Conservation (phyloP, 2,329 filamentous ascomycete species). For the Colletotrichum salicis region DNA sequence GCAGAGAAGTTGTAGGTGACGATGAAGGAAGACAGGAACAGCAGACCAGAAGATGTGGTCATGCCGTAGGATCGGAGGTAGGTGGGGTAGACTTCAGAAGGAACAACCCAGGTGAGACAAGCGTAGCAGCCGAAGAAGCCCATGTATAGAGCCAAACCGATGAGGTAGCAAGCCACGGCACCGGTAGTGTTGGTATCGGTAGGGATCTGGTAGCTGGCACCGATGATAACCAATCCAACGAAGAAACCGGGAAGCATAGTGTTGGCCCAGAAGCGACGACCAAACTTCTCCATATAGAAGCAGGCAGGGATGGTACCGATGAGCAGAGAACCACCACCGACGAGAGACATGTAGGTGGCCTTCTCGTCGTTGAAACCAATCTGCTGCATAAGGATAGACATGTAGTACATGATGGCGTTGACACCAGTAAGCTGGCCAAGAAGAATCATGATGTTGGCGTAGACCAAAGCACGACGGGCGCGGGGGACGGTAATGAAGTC, state of each 20-base stretch:
- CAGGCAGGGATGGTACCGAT: constrained; percentile 75
- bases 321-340: constrained; percentile 74
- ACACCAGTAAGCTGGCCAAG: constrained; percentile 78
- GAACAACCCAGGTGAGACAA: constrained; percentile 73
- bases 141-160: constrained; percentile 76
- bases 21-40: constrained; percentile 78
- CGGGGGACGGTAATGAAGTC: constrained; percentile 79
- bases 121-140: constrained; percentile 75
- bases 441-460: constrained; percentile 77
- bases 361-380: constrained; percentile 73
- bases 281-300: constrained; percentile 77
- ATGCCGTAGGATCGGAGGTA: constrained; percentile 80
- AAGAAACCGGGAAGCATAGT: constrained; percentile 79
- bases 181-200: constrained; percentile 55
- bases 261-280: constrained; percentile 80
- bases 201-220: constrained; percentile 69
- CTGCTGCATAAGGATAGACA: constrained; percentile 73
- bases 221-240: constrained; percentile 74
- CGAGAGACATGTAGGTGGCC: constrained; percentile 79
- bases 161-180: constrained; percentile 71
- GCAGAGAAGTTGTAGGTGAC: constrained; percentile 80
- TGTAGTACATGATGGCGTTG: constrained; percentile 79
- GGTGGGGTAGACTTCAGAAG: constrained; percentile 77
- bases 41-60: constrained; percentile 74
- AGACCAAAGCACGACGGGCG: constrained; percentile 72